Percentiles rank a stretch among this genome's conserved stretches.
Conservation (phyloP, 2,329 filamentous ascomycete species). For the Xylariaceae sp. region DNA sequence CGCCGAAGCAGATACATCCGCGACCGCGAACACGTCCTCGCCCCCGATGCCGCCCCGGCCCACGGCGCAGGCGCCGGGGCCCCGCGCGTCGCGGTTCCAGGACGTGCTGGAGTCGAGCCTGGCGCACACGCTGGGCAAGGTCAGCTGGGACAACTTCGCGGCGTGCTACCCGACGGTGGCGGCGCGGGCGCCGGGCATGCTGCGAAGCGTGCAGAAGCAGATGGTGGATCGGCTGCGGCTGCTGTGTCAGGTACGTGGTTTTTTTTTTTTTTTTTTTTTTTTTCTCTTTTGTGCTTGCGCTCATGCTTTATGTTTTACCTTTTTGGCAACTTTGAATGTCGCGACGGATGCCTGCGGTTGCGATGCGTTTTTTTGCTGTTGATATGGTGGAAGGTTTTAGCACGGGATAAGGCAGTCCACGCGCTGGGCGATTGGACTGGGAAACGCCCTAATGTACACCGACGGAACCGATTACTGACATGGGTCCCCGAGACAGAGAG, state of each 20-base stretch:
- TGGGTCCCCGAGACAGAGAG: conserved; percentile 34
- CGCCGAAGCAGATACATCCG: neutral
- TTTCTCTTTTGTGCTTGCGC: no score
- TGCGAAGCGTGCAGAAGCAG: conserved; percentile 52
- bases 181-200: conserved; percentile 41
- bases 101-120: conserved; percentile 50
- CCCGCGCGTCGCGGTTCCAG: conserved; percentile 51
- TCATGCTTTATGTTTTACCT: no score
- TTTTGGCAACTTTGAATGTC: no score
- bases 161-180: conserved; percentile 60
- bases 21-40: conserved; percentile 9
- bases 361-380: no score
- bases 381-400: no score
- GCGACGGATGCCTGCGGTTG: no score
- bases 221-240: conserved; percentile 53
- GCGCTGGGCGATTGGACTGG: no score
- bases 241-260: conserved; percentile 44
- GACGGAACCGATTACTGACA: no score
- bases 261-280: neutral
- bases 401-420: no score
- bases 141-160: conserved; percentile 54
- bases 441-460: no score
- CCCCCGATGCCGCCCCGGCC: conserved; percentile 34
- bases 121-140: conserved; percentile 48
- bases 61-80: conserved; percentile 46